These are phyloP conservation scores for Allium sativum DNA, from an alignment of 106 monocot species.

Conservation along the genomic window DNA sequence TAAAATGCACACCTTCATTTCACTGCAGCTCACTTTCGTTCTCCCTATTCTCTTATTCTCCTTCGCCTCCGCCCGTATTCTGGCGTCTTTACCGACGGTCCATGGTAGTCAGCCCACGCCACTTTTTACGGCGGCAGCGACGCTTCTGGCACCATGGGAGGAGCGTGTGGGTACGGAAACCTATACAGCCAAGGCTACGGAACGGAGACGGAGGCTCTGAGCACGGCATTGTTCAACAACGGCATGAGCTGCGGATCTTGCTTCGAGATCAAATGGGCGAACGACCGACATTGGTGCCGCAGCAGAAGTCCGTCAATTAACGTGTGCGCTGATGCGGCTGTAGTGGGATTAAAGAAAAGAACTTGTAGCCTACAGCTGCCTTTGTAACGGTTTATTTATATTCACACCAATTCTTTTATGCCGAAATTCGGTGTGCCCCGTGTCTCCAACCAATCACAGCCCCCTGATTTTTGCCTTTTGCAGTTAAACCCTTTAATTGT, in stretches of 20 bases:
- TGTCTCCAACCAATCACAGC: no score
- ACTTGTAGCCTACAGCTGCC: no score
- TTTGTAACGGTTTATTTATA: no score
- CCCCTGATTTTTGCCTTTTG: no score
- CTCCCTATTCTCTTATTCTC: neutral
- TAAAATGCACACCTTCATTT: neutral
- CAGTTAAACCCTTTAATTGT: no score
- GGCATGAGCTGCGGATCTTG: slow-evolving; percentile 59
- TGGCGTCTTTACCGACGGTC: slow-evolving; percentile 49
- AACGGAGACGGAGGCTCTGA: slow-evolving; percentile 53
- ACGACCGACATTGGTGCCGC: slow-evolving; percentile 52
- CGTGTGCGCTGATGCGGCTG: neutral
- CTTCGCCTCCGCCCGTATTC: slow-evolving; percentile 36
- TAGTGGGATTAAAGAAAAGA: no score
- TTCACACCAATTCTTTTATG: no score
- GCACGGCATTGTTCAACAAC: slow-evolving; percentile 59
- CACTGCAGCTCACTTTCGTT: neutral
- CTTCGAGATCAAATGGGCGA: slow-evolving; percentile 58
- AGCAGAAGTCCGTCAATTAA: slow-evolving; percentile 48
- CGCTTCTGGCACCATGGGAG: slow-evolving; percentile 92
- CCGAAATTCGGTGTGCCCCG: no score
- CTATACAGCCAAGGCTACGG: slow-evolving; percentile 45
- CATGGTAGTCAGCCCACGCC: slow-evolving; percentile 80
- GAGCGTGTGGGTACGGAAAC: slow-evolving; percentile 67
- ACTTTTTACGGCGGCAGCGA: slow-evolving; percentile 94